Percentiles rank a stretch among this genome's conserved stretches.
These are phyloP conservation scores for Pseudogymnoascus sp. DNA, from an alignment of 2,329 filamentous ascomycete species.

Conservation along the genomic window DNA sequence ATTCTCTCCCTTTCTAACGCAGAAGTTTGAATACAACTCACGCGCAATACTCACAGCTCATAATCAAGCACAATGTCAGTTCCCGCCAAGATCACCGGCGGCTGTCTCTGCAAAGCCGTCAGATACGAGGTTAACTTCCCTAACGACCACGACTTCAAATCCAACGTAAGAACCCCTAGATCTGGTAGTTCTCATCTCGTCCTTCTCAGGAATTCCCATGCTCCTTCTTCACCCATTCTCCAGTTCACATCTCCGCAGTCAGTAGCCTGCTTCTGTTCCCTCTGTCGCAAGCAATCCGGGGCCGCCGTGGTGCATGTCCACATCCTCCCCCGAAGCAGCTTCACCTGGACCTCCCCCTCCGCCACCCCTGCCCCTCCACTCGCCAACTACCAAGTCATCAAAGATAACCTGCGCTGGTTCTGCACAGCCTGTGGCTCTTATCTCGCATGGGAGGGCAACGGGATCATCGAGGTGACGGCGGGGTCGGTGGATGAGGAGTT, in stretches of 20 bases:
- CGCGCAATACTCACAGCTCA: neutral
- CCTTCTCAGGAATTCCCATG: neutral
- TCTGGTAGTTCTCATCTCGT: slow-evolving; percentile 2
- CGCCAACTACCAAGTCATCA: slow-evolving; percentile 34
- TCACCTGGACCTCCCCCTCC: slow-evolving; percentile 25
- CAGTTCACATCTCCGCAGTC: slow-evolving; percentile 25
- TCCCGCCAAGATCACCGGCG: slow-evolving; percentile 34
- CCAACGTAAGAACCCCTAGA: slow-evolving; percentile 21
- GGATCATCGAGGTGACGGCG: slow-evolving; percentile 30
- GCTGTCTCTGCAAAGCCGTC: slow-evolving; percentile 43
- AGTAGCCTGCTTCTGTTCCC: slow-evolving; percentile 45
- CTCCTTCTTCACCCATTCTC: neutral
- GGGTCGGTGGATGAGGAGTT: slow-evolving; percentile 39
- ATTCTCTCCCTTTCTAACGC: neutral
- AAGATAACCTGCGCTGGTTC: slow-evolving; percentile 37
- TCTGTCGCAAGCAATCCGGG: slow-evolving; percentile 45
- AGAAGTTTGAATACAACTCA: neutral
- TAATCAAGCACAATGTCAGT: slow-evolving; percentile 23
- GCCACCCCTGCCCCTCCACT: slow-evolving; percentile 28
- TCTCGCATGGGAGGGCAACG: slow-evolving; percentile 35
- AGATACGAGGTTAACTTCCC: slow-evolving; percentile 42
- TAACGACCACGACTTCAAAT: slow-evolving; percentile 35
- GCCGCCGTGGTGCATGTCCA: slow-evolving; percentile 37
- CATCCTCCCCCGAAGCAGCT: slow-evolving; percentile 27
- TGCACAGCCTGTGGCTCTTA: slow-evolving; percentile 41